phyloP scores from a whole-genome alignment of 768 basidiomycete species.

The Nidula microcarpa region DNA sequence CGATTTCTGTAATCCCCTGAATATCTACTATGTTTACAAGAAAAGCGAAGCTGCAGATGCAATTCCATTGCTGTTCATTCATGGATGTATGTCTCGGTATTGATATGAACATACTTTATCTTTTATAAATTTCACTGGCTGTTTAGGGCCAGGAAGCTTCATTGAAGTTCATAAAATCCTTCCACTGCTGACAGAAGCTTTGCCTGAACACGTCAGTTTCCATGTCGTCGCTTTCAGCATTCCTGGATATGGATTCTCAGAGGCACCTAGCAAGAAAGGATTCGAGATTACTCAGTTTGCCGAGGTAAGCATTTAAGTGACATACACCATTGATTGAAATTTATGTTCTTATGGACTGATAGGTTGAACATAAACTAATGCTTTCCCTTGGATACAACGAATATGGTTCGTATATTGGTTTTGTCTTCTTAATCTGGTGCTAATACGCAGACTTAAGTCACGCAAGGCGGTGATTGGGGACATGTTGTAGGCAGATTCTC shows the following conservation, averaged over 20 bases:
- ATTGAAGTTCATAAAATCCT: slow-evolving; percentile 55
- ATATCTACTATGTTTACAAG: slow-evolving; percentile 59
- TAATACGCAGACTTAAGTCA: slow-evolving; percentile 22
- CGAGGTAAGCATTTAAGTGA: slow-evolving; percentile 23
- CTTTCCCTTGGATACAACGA: slow-evolving; percentile 41
- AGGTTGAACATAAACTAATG: slow-evolving; percentile 50
- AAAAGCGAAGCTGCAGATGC: slow-evolving; percentile 39
- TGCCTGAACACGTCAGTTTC: slow-evolving; percentile 49
- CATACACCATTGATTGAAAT: slow-evolving; percentile 16
- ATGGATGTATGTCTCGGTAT: slow-evolving; percentile 41
- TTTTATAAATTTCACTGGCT: background rate
- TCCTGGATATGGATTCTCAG: slow-evolving; percentile 62
- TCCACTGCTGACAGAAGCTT: slow-evolving; percentile 41
- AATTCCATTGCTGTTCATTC: slow-evolving; percentile 58
- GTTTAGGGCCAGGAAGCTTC: slow-evolving; percentile 59
- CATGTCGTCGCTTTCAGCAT: slow-evolving; percentile 59
- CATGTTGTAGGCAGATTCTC: slow-evolving; percentile 1
- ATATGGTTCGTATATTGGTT: slow-evolving; percentile 28
- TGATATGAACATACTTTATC: background rate
- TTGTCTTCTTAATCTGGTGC: background rate
- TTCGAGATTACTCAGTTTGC: slow-evolving; percentile 47
- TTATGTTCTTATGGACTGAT: background rate
- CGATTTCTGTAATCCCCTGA: too few species aligned
- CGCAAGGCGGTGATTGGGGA: slow-evolving; percentile 23
- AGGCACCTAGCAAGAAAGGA: slow-evolving; percentile 49